phyloP scores from a whole-genome alignment of 352 stramenopile species.

The Pythium monospermum region DNA sequence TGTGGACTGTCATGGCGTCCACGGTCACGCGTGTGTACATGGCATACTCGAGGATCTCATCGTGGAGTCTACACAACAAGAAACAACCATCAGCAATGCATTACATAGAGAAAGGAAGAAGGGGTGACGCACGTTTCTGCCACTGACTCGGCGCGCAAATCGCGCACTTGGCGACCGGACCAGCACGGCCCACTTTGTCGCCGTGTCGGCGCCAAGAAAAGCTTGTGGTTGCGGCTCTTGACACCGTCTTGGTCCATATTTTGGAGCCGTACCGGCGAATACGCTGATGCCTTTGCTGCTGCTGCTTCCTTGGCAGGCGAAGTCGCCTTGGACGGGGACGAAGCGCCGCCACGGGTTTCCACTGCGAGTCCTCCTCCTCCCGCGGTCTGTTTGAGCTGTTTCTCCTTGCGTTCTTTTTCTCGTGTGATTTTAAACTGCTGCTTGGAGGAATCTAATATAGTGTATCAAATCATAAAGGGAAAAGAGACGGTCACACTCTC shows the following conservation, averaged over 20 bases:
- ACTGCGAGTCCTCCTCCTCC: too few species aligned
- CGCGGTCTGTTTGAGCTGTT: slow-evolving; percentile 16
- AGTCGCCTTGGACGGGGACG: background rate
- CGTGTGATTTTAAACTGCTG: slow-evolving; percentile 26
- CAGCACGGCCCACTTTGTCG: slow-evolving; percentile 11
- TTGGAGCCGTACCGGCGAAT: slow-evolving; percentile 5
- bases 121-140: slow-evolving; percentile 13
- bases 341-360: background rate
- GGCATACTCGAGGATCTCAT: slow-evolving; percentile 78
- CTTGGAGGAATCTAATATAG: slow-evolving; percentile 13
- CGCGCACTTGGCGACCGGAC: slow-evolving; percentile 3
- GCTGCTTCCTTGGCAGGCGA: background rate
- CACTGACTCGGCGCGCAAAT: slow-evolving; percentile 9
- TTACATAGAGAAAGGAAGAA: background rate
- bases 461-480: too few species aligned
- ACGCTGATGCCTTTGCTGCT: background rate
- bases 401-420: slow-evolving; percentile 34
- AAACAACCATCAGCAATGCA: background rate
- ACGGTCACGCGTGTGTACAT: slow-evolving; percentile 67
- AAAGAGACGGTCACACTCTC: too few species aligned
- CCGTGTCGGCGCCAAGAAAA: slow-evolving; percentile 41
- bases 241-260: slow-evolving; percentile 44
- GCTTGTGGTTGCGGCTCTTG: slow-evolving; percentile 70
- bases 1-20: slow-evolving; percentile 70
- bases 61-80: slow-evolving; percentile 38